Conservation (phyloP, 1,284 basidiomycete species). For the Naganishia sp. region DNA sequence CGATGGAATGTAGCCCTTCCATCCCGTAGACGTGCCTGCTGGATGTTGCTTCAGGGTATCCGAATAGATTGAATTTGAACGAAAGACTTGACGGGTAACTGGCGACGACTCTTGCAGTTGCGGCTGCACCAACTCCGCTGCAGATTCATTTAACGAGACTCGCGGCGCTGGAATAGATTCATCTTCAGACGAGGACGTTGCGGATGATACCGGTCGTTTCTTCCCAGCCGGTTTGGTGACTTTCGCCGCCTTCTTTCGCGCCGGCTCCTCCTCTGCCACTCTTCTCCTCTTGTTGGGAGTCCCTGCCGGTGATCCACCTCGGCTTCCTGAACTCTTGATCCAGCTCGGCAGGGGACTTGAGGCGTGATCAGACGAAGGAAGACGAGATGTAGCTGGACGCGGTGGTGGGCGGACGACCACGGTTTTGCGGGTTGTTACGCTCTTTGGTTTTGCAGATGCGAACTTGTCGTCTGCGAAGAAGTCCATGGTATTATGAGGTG, state of each 20-base stretch:
- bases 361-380: neutral
- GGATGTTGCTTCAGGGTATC: neutral
- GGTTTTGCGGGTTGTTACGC: constrained; percentile 22
- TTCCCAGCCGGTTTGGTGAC: neutral
- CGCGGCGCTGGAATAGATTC: neutral
- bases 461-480: constrained; percentile 23
- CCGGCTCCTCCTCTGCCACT: constrained; percentile 5
- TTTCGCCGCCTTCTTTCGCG: neutral
- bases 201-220: constrained; percentile 1
- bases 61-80: constrained; percentile 14
- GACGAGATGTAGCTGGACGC: constrained; percentile 1
- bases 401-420: constrained; percentile 7
- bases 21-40: neutral
- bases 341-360: neutral
- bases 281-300: constrained; percentile 7
- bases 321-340: constrained; percentile 2
- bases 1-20: constrained; percentile 33
- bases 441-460: constrained; percentile 4
- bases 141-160: neutral
- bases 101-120: constrained; percentile 3
- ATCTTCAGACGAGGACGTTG: constrained; percentile 6
- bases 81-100: constrained; percentile 20
- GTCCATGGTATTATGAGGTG: constrained; percentile 5
- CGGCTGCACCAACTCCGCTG: neutral
- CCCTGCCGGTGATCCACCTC: constrained; percentile 11